Percentiles rank a stretch among this genome's conserved stretches.
Conservation (phyloP, 148 eudicot genomes). For the Rhododendron griersonianum region DNA sequence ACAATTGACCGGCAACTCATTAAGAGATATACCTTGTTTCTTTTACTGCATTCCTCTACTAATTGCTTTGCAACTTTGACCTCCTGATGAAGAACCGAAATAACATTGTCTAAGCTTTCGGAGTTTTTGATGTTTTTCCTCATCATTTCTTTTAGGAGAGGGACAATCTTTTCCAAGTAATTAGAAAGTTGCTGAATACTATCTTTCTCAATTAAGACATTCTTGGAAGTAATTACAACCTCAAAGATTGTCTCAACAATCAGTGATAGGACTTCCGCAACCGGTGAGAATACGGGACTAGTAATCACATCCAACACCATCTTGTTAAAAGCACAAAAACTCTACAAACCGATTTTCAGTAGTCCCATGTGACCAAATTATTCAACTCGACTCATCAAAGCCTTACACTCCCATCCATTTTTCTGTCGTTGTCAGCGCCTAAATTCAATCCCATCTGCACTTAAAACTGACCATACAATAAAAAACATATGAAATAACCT, state of each 20-base stretch:
- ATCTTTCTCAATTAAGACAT: constrained; percentile 24
- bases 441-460: constrained; percentile 7
- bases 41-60: constrained; percentile 28
- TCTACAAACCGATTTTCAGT: neutral
- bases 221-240: constrained; percentile 13
- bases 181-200: constrained; percentile 25
- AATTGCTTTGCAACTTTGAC: constrained; percentile 26
- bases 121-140: constrained; percentile 14
- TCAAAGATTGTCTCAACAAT: constrained; percentile 24
- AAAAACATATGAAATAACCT: neutral
- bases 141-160: constrained; percentile 30
- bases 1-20: constrained; percentile 28
- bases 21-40: constrained; percentile 34
- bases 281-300: constrained; percentile 5
- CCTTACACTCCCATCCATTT: neutral
- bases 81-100: constrained; percentile 25
- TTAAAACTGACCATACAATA: neutral
- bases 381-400: neutral
- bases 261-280: constrained; percentile 16
- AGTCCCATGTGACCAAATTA: neutral
- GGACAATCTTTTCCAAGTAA: constrained; percentile 24
- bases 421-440: neutral
- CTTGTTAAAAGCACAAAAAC: neutral
- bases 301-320: constrained; percentile 23
- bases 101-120: constrained; percentile 11